Conservation (phyloP, 2,329 filamentous ascomycete genomes). For the Claviceps monticola region DNA sequence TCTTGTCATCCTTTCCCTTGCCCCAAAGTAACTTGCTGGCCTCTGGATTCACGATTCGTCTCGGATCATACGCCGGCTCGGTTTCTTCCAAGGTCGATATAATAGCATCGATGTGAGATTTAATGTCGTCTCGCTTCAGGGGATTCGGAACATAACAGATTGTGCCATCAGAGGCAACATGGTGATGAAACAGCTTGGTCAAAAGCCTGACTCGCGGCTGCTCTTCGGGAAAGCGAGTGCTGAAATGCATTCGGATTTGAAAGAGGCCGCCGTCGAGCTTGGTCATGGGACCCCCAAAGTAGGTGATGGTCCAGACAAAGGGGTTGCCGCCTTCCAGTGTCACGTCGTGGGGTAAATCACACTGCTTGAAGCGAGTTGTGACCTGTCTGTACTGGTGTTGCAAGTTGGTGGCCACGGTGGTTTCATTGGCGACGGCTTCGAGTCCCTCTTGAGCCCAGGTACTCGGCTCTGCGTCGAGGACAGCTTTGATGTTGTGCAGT, state of each 20-base stretch:
- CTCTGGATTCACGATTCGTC: conserved; percentile 75
- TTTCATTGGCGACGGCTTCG: conserved; percentile 47
- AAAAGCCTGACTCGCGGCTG: conserved; percentile 74
- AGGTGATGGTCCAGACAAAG: conserved; percentile 77
- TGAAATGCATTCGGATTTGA: conserved; percentile 65
- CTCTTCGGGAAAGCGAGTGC: conserved; percentile 73
- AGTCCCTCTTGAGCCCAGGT: conserved; percentile 60
- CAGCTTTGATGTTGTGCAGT: conserved; percentile 52
- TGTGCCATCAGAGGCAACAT: conserved; percentile 66
- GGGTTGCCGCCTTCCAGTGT: conserved; percentile 69
- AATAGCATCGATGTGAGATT: conserved; percentile 71
- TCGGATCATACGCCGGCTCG: conserved; percentile 74
- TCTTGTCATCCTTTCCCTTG: conserved; percentile 54
- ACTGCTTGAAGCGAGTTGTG: conserved; percentile 56
- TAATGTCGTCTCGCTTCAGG: conserved; percentile 56
- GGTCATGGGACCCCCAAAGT: conserved; percentile 85
- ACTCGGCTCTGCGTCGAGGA: conserved; percentile 57
- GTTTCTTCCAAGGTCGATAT: conserved; percentile 78
- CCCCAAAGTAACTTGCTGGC: conserved; percentile 84
- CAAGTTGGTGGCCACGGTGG: conserved; percentile 67
- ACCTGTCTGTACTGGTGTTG: conserved; percentile 77
- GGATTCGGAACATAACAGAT: conserved; percentile 64
- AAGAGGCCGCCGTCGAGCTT: conserved; percentile 88
- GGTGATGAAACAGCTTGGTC: conserved; percentile 75
- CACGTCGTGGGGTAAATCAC: conserved; percentile 60